Conservation (phyloP, 2,329 filamentous ascomycete genomes). For the Stylonectria norvegica region DNA sequence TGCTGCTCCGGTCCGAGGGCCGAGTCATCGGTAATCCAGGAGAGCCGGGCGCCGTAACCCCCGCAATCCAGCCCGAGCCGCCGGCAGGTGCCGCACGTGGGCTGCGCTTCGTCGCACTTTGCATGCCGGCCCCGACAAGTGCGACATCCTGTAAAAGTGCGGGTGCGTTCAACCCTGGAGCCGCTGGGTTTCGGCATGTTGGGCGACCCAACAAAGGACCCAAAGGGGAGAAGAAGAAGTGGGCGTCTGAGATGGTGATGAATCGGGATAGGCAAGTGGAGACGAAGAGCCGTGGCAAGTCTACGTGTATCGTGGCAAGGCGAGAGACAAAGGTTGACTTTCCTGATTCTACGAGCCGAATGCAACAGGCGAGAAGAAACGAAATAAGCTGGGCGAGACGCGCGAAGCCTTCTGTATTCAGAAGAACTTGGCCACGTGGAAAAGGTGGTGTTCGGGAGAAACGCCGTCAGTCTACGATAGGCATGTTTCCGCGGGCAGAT, state of each 20-base stretch:
- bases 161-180: constrained; percentile 20
- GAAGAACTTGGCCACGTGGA: constrained; percentile 1
- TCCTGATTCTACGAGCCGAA: constrained; percentile 2
- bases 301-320: too few relatives aligned
- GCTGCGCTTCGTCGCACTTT: constrained; percentile 43
- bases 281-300: neutral
- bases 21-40: constrained; percentile 31
- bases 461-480: neutral
- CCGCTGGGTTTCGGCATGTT: constrained; percentile 17
- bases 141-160: constrained; percentile 34
- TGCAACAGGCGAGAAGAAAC: constrained; percentile 4
- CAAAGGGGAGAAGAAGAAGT: neutral
- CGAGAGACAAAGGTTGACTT: constrained; percentile 2
- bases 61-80: constrained; percentile 34
- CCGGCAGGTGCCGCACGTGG: constrained; percentile 37
- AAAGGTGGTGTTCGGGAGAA: neutral
- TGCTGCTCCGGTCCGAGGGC: constrained; percentile 15
- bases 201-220: neutral
- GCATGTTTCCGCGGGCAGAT: constrained; percentile 7
- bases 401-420: constrained; percentile 10
- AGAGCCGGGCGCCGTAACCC: constrained; percentile 37
- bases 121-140: constrained; percentile 38
- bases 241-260: too few relatives aligned
- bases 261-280: constrained; percentile 23
- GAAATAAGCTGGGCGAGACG: constrained; percentile 2